Percentiles rank a stretch among this genome's conserved stretches.
Evolutionary conservation across 345 rosid species (phyloP).

Genomic region (Linum trigynum): DNA sequence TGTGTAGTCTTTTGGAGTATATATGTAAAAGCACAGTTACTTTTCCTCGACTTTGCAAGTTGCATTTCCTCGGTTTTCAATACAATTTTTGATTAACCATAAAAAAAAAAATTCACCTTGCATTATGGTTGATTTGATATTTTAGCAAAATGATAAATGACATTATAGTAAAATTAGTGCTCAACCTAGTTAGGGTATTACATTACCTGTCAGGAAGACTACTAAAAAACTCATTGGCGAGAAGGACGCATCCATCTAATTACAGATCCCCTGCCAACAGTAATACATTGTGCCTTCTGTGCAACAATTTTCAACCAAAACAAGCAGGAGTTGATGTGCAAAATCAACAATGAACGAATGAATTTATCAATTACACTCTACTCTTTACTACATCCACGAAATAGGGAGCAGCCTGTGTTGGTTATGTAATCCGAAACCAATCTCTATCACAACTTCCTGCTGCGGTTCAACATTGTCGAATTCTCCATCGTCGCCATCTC

Average conservation of each 20-base stretch:
- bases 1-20: no score
- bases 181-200: no score
- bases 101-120: no score
- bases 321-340: neutral
- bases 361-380: neutral
- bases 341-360: neutral
- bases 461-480: neutral
- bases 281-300: neutral
- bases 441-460: neutral
- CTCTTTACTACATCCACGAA: neutral
- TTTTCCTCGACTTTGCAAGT: no score
- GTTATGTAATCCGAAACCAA: neutral
- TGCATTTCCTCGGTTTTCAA: no score
- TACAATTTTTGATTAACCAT: no score
- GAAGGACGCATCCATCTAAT: neutral
- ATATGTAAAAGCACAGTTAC: no score
- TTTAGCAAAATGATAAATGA: no score
- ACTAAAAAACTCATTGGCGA: no score
- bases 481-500: constrained; percentile 7
- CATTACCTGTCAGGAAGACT: no score
- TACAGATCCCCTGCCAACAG: neutral
- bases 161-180: no score
- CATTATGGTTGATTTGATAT: no score
- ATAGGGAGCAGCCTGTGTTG: neutral
- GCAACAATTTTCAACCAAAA: neutral